A percentile compares a stretch with the other conserved stretches of the same genome.
These are phyloP conservation scores for Coniochaeta ligniaria DNA, from an alignment of 2,329 filamentous ascomycete species.

Conservation along the genomic window DNA sequence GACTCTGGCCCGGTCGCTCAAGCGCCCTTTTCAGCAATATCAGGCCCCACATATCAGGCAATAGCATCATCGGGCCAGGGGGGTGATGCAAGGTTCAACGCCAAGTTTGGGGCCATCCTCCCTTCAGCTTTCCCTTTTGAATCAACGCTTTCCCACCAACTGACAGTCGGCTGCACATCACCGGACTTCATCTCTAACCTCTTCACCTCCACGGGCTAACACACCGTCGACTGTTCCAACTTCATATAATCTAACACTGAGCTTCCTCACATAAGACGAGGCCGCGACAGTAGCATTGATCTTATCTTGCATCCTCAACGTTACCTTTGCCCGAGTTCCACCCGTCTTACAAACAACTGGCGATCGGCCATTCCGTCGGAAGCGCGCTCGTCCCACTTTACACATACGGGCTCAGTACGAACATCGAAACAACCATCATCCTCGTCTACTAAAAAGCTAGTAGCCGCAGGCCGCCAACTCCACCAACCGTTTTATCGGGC, in stretches of 20 bases:
- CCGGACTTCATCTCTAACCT: neutral
- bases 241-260: neutral
- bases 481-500: neutral
- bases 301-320: neutral
- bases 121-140: constrained; percentile 6
- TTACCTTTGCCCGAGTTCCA: neutral
- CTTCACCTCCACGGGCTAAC: neutral
- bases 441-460: neutral
- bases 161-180: neutral
- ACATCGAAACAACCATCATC: neutral
- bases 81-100: constrained; percentile 14
- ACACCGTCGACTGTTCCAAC: neutral
- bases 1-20: neutral
- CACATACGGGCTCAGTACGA: neutral
- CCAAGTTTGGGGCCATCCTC: constrained; percentile 10
- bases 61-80: constrained; percentile 19
- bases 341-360: neutral
- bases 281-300: neutral
- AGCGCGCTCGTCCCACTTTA: constrained; percentile 1
- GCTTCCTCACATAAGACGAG: neutral
- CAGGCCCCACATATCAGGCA: constrained; percentile 7
- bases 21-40: constrained; percentile 4
- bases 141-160: neutral
- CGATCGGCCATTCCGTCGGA: constrained; percentile 1
- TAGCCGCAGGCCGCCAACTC: neutral